Evolutionary conservation across 768 basidiomycete genomes (phyloP), one percentile per base, ranked within the genome.

Genomic region (Pulveroboletus ravenelii): DNA sequence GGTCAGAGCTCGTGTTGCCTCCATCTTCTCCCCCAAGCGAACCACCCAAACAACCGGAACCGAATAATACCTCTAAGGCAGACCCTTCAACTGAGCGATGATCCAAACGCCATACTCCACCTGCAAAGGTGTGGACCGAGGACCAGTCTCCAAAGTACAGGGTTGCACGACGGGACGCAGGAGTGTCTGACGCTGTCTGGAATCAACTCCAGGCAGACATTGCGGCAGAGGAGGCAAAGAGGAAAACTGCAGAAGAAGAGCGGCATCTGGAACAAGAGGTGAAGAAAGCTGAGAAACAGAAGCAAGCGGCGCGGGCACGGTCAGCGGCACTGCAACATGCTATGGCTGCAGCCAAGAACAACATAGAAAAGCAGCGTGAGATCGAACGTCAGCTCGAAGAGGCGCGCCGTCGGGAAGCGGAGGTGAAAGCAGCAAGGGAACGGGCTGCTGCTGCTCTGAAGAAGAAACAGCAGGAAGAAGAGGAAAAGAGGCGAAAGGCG

Each of bases 1-100:
- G 84, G 55, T 87, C 80, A 54, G 82, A 75, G 61, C 87, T 85
- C 78, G 87, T 78, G 57, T 41, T 59, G 0, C 62, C 65, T 17
- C 51, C 50, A 5, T 31, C 53, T 3, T 13, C 42, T 1, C 25
- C 29, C 25, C 38, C 41, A 18, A 17, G 9, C 14, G 14, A 48
- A 12, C 37, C 44, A 6, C 55, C 62, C 6, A 57, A 56, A 14
- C 47, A 54, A 34, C 43, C 42, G 15, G 18, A 2, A 17, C 6
- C 38, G 5, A 43, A 50, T 20, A 43, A 41, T 9, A 43, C 55
- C 7, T 52, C 45, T 1, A 29, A 3, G 27, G 38, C 17, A 18
- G 20, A 39, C 1, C n/a, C 45, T n/a, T 18, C 48, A 3, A 43
- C 18, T 0, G 41, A 39, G 10, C 44, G 54, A 29, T 30, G 18